Evolutionary conservation across 345 rosid species (phyloP).

Genomic region (Anacardium occidentale): DNA sequence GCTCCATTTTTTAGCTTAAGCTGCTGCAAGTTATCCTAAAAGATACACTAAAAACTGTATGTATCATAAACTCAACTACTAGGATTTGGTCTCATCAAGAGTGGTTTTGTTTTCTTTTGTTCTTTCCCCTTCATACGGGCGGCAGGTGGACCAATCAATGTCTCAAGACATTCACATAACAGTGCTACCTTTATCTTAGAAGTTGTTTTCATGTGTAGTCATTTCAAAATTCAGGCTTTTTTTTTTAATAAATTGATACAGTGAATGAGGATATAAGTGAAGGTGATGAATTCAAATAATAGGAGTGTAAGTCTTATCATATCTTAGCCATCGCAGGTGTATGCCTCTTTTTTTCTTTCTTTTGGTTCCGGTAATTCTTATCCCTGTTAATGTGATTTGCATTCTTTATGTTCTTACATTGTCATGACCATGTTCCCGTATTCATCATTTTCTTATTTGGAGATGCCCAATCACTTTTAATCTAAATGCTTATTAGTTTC

Average conservation of each 20-base stretch:
- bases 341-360: background rate
- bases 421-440: background rate
- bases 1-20: constrained; percentile 2
- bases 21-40: background rate
- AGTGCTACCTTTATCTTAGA: no score
- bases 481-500: background rate
- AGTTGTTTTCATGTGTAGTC: no score
- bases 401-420: background rate
- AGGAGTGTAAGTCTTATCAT: background rate
- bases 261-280: background rate
- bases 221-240: no score
- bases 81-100: background rate
- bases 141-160: background rate
- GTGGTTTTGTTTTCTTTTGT: background rate
- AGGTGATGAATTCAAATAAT: background rate
- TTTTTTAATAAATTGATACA: no score
- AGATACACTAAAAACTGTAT: background rate
- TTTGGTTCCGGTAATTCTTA: background rate
- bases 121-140: background rate
- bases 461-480: background rate
- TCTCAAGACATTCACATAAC: no score
- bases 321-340: background rate
- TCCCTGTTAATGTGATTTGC: background rate
- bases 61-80: background rate
- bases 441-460: background rate